Conservation (phyloP, 495 filamentous ascomycete genomes). For the Geoglossum glabrum region DNA sequence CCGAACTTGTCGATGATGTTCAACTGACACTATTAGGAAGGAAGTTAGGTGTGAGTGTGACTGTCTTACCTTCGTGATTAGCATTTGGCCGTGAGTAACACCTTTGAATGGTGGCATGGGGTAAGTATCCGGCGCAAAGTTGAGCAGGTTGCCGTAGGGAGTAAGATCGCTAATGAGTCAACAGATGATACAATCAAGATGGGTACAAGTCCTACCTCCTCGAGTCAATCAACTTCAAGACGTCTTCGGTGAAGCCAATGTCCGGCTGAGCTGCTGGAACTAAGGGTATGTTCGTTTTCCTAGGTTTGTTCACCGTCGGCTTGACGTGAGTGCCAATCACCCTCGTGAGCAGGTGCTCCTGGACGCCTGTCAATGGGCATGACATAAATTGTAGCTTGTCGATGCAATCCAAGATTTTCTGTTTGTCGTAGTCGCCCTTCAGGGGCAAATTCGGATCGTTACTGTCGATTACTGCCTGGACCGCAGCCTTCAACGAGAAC, state of each 20-base stretch:
- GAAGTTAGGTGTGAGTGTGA: neutral
- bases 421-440: neutral
- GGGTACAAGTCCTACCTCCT: slow-evolving; percentile 10
- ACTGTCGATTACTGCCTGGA: slow-evolving; percentile 19
- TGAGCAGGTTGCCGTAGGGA: slow-evolving; percentile 2
- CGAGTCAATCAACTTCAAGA: neutral
- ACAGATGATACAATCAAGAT: no score
- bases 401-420: neutral
- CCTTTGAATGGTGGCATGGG: neutral
- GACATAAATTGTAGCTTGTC: slow-evolving; percentile 19
- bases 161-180: neutral
- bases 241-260: neutral
- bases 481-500: slow-evolving; percentile 17
- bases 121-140: slow-evolving; percentile 9
- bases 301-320: neutral
- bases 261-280: no score
- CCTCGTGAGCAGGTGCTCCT: neutral
- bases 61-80: slow-evolving; percentile 10
- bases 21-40: no score
- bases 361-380: slow-evolving; percentile 16
- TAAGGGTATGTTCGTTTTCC: neutral
- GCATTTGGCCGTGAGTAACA: neutral
- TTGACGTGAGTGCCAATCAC: neutral
- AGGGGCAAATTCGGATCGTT: slow-evolving; percentile 13
- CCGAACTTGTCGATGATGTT: slow-evolving; percentile 36